These are phyloP conservation scores for Termitomyces sp. DNA, from an alignment of 768 basidiomycete genomes.

Conservation along the genomic window DNA sequence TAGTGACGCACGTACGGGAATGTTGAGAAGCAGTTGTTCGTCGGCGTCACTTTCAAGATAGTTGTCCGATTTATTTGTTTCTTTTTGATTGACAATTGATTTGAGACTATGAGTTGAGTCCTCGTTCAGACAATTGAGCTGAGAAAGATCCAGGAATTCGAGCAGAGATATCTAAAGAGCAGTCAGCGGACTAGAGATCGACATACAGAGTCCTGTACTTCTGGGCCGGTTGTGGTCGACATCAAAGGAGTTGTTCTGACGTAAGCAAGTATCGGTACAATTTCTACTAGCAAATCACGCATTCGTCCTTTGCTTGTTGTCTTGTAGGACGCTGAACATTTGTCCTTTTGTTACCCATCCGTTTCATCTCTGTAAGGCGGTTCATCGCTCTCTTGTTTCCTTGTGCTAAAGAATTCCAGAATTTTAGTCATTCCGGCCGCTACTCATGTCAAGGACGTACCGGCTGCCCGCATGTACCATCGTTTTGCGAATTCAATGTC, in stretches of 20 bases:
- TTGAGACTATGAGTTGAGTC: slow-evolving; percentile 42
- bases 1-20: slow-evolving; percentile 43
- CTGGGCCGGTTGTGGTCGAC: slow-evolving; percentile 10
- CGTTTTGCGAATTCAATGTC: slow-evolving; percentile 94
- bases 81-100: slow-evolving; percentile 39
- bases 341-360: slow-evolving; percentile 73
- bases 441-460: slow-evolving; percentile 40
- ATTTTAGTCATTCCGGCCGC: neutral
- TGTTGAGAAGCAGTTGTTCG: slow-evolving; percentile 63
- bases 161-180: slow-evolving; percentile 44
- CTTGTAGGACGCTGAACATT: slow-evolving; percentile 84
- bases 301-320: slow-evolving; percentile 91
- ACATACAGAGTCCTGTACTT: slow-evolving; percentile 7
- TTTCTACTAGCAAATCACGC: slow-evolving; percentile 61
- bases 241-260: slow-evolving; percentile 9
- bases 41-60: slow-evolving; percentile 68
- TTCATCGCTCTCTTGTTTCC: slow-evolving; percentile 98
- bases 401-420: slow-evolving; percentile 55
- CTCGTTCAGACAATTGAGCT: slow-evolving; percentile 72
- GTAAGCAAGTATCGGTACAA: slow-evolving; percentile 10
- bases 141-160: slow-evolving; percentile 50
- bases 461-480: slow-evolving; percentile 99
- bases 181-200: slow-evolving; percentile 1
- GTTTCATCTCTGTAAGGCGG: slow-evolving; percentile 92
- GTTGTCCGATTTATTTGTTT: slow-evolving; percentile 35